These are phyloP conservation scores for Penicillium sp. DNA, from an alignment of 2,329 filamentous ascomycete genomes.

Conservation along the genomic window DNA sequence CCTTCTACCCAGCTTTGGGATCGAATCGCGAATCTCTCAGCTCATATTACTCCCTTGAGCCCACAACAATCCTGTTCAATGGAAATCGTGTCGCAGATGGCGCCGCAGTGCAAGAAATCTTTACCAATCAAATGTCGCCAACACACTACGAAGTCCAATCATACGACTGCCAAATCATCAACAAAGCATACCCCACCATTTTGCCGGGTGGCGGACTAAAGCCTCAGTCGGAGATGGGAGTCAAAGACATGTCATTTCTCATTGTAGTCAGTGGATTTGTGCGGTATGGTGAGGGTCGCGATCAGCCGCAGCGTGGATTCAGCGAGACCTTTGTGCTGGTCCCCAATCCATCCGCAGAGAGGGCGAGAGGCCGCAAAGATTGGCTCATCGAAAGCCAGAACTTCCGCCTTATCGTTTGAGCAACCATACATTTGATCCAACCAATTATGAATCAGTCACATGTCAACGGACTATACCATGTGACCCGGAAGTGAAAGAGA, in stretches of 20 bases:
- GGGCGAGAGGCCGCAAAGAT: slow-evolving; percentile 53
- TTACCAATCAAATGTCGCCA: slow-evolving; percentile 62
- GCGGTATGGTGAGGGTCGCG: slow-evolving; percentile 60
- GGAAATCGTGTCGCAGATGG: slow-evolving; percentile 65
- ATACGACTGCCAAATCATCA: slow-evolving; percentile 75
- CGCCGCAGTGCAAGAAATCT: slow-evolving; percentile 64
- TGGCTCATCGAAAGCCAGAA: slow-evolving; percentile 72
- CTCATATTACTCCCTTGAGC: slow-evolving; percentile 64
- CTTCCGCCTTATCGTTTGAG: slow-evolving; percentile 56
- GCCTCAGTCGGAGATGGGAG: slow-evolving; percentile 41
- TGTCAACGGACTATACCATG: not conserved
- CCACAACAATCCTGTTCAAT: slow-evolving; percentile 74
- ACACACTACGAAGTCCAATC: slow-evolving; percentile 71
- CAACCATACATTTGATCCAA: not conserved
- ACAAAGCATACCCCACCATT: slow-evolving; percentile 63
- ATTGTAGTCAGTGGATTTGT: slow-evolving; percentile 73
- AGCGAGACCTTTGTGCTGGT: slow-evolving; percentile 78
- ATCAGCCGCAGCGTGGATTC: slow-evolving; percentile 66
- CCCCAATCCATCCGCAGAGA: slow-evolving; percentile 58
- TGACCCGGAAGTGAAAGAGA: not conserved
- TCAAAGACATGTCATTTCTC: slow-evolving; percentile 65
- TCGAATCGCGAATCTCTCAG: slow-evolving; percentile 56
- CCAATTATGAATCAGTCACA: not conserved
- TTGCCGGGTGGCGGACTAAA: slow-evolving; percentile 36
- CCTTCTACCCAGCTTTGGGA: slow-evolving; percentile 74